Evolutionary conservation across 768 basidiomycete species (phyloP).

Genomic region (Rhizopogon vinicolor): DNA sequence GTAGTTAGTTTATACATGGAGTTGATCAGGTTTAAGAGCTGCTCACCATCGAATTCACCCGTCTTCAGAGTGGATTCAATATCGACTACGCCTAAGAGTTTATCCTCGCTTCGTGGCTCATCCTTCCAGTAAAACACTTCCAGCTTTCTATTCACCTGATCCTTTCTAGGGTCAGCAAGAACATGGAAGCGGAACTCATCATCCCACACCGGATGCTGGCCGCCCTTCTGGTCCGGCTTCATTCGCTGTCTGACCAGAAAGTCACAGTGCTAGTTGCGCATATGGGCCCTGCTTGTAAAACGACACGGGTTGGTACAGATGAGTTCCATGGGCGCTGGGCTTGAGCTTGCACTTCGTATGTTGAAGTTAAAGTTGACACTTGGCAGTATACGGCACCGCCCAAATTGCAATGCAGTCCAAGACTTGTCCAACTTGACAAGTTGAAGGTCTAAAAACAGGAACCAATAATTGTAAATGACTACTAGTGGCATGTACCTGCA

Average conservation of each 20-base stretch:
- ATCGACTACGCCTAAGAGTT: slow-evolving; percentile 70
- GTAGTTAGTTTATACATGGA: neutral
- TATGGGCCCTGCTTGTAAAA: slow-evolving; percentile 94
- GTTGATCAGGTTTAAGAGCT: neutral
- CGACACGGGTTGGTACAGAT: slow-evolving; percentile 49
- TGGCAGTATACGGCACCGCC: no score
- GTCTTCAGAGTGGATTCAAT: slow-evolving; percentile 74
- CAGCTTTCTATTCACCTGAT: slow-evolving; percentile 49
- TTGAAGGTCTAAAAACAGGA: no score
- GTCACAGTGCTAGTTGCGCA: slow-evolving; percentile 54
- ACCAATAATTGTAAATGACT: no score
- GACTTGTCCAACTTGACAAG: no score
- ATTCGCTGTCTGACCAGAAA: slow-evolving; percentile 62
- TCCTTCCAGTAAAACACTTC: slow-evolving; percentile 79
- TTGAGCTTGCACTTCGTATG: no score
- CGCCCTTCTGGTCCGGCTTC: slow-evolving; percentile 74
- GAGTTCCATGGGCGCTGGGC: slow-evolving; percentile 43
- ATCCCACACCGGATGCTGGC: slow-evolving; percentile 94
- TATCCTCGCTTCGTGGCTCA: slow-evolving; percentile 63
- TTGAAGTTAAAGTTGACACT: no score
- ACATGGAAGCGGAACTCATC: slow-evolving; percentile 41
- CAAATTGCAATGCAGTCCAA: no score
- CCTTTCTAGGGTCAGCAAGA: slow-evolving; percentile 43
- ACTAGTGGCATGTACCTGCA: no score
- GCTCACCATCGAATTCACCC: slow-evolving; percentile 86